Conservation (phyloP, 2,329 filamentous ascomycete species). For the Diaporthe sp. region DNA sequence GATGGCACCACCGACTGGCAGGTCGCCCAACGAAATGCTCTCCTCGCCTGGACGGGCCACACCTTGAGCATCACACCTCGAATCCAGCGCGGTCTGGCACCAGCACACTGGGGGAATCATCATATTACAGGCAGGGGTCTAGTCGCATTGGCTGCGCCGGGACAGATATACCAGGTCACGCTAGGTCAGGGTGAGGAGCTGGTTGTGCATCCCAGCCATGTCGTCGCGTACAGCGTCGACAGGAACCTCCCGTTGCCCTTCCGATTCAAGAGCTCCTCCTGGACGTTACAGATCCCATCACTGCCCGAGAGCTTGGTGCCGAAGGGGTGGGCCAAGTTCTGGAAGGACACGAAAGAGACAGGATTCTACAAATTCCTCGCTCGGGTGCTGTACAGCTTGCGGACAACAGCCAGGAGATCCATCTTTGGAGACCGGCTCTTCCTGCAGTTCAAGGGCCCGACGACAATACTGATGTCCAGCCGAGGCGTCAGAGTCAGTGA, state of each 20-base stretch:
- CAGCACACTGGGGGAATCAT: conserved; percentile 94
- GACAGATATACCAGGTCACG: conserved; percentile 89
- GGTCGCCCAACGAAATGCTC: conserved; percentile 85
- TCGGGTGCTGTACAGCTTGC: conserved; percentile 75
- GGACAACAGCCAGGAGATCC: conserved; percentile 83
- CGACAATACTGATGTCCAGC: conserved; percentile 88
- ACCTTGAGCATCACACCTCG: conserved; percentile 82
- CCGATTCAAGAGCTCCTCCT: conserved; percentile 82
- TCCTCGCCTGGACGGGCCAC: conserved; percentile 97
- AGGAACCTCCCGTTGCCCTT: conserved; percentile 84
- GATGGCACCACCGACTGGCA: conserved; percentile 98
- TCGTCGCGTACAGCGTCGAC: conserved; percentile 89
- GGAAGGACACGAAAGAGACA: conserved; percentile 79
- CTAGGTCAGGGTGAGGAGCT: conserved; percentile 89
- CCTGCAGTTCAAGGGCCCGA: conserved; percentile 88
- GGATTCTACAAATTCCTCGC: conserved; percentile 79
- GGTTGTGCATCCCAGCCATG: conserved; percentile 89
- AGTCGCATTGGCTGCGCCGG: conserved; percentile 85
- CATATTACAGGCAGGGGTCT: conserved; percentile 90
- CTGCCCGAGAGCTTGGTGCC: conserved; percentile 74
- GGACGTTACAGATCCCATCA: conserved; percentile 85
- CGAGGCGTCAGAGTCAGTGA: conserved; percentile 85
- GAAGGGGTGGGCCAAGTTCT: conserved; percentile 73
- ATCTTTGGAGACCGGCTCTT: conserved; percentile 97
- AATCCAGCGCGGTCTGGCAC: conserved; percentile 79